phyloP scores from a whole-genome alignment of 305 asterid genomes.

The Fraxinus floribunda region DNA sequence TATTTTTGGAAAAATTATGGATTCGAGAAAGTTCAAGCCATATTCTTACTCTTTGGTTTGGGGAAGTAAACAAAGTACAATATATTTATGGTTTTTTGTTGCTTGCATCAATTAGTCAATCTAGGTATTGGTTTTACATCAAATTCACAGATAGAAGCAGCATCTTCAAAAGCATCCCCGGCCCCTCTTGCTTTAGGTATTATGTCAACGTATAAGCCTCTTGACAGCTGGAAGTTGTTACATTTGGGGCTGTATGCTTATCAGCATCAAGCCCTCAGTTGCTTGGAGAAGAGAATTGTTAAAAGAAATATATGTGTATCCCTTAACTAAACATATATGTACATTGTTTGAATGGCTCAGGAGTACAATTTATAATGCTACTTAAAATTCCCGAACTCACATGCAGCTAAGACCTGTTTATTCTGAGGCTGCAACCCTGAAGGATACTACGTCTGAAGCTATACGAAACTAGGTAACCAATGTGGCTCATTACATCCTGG shows the following conservation, averaged over 20 bases:
- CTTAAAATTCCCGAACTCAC: constrained; percentile 7
- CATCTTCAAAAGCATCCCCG: background rate
- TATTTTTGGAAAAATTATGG: background rate
- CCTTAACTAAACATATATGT: background rate
- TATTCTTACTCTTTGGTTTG: background rate
- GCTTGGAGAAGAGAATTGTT: background rate
- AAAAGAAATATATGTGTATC: too few relatives aligned
- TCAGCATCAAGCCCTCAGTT: background rate
- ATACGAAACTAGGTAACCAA: constrained; percentile 92
- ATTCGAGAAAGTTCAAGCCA: background rate
- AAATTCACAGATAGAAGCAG: background rate
- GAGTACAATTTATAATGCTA: too few relatives aligned
- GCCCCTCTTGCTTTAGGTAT: background rate
- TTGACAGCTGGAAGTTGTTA: background rate
- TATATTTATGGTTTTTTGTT: background rate
- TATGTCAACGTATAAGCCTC: background rate
- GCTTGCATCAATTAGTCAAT: background rate
- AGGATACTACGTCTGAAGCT: constrained; percentile 97
- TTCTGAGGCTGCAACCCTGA: constrained; percentile 88
- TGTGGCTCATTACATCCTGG: constrained; percentile 91
- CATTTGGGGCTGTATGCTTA: background rate
- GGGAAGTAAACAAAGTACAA: background rate
- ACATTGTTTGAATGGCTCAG: too few relatives aligned
- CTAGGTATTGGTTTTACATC: background rate
- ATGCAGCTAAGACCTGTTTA: constrained; percentile 81